Percentiles rank a stretch among this genome's conserved stretches.
These are phyloP conservation scores for Lasiosphaeriaceae sp. DNA, from an alignment of 495 filamentous ascomycete genomes.

Conservation along the genomic window DNA sequence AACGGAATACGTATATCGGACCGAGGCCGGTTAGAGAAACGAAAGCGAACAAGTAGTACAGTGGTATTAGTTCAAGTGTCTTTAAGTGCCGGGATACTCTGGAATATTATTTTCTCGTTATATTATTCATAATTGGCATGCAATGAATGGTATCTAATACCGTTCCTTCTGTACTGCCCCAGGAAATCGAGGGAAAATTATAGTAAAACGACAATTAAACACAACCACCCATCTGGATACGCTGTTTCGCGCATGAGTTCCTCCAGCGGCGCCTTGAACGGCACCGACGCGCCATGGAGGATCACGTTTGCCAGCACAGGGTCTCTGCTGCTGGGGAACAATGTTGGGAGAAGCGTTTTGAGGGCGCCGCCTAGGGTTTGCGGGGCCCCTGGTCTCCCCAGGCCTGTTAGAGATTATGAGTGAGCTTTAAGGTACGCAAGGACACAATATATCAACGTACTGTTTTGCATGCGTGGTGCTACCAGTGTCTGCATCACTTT, in stretches of 20 bases:
- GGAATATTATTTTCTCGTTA: too few species aligned
- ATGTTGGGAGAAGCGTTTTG: conserved; percentile 67
- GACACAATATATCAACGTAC: conserved; percentile 22
- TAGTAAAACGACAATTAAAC: conserved; percentile 80
- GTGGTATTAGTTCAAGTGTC: too few species aligned
- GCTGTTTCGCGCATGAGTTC: conserved; percentile 77
- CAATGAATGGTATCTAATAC: too few species aligned
- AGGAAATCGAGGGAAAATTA: too few species aligned
- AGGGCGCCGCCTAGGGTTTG: conserved; percentile 82
- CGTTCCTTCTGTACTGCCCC: too few species aligned
- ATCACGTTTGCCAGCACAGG: conserved; percentile 88
- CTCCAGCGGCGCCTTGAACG: conserved; percentile 77
- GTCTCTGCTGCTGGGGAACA: conserved; percentile 85
- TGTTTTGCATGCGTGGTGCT: conserved; percentile 41
- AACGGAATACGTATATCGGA: too few species aligned
- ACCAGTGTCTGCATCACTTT: conserved; percentile 69
- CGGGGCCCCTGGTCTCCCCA: conserved; percentile 28
- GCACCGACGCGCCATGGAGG: conserved; percentile 80
- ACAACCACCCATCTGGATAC: conserved; percentile 90
- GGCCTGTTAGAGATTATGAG: conserved; percentile 7
- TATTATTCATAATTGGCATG: too few species aligned
- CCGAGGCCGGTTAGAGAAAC: too few species aligned
- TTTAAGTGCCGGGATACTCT: too few species aligned
- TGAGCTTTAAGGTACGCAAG: not conserved
- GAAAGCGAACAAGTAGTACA: too few species aligned